Base-by-base conservation (phyloP, 2,329 filamentous ascomycete species). In the Phialemonium atrogriseum region DNA sequence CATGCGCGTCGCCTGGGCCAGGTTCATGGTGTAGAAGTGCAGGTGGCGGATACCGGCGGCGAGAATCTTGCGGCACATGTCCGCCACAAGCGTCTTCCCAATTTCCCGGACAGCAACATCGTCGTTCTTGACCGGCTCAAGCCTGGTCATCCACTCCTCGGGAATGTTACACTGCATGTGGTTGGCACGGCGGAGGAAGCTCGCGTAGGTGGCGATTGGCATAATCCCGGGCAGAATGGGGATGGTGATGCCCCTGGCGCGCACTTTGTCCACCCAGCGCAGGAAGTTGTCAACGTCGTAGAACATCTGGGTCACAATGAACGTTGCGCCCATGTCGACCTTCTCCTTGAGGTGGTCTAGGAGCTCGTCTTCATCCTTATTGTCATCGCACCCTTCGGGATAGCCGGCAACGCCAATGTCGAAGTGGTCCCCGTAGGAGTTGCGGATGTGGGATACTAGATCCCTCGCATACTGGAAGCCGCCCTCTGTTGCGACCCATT, bases 11-110 rank as follows among this genome's bases (percentile, higher is more conserved):
- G 91, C 84, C 57, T 94, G 86, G 9, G 87, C 89, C 13, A 98
- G 70, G 60, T 98, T 98, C 91, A 98, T 98, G 38, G 91, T 98
- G 66, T 98, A 98, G 60, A 98, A 98, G 59, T 98, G 91, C 43
- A 98, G 60, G 54, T 95, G 87, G 41, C 77, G 71, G 44, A 95
- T 85, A 24, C 88, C 91, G 21, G 77, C 79, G 37, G 78, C 75
- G 35, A 96, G 67, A 38, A 98, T 75, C 60, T 81, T 85, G 37
- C 81, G 78, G 58, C 91, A 98, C 77, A 98, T 80, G 26, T 93
- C 76, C 14, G 87, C 84, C 12, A 98, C 81, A 14, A 98, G 68
- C 10, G 73, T 77, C 60, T 87, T 91, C 32, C 91, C 91, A 34
- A 94, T 77, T 43, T 94, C 84, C 54, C 89, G 77, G 19, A 96